Percentiles rank a stretch among this genome's conserved stretches.
phyloP scores from a whole-genome alignment of 306 rosid genomes.

The Quercus alba region DNA sequence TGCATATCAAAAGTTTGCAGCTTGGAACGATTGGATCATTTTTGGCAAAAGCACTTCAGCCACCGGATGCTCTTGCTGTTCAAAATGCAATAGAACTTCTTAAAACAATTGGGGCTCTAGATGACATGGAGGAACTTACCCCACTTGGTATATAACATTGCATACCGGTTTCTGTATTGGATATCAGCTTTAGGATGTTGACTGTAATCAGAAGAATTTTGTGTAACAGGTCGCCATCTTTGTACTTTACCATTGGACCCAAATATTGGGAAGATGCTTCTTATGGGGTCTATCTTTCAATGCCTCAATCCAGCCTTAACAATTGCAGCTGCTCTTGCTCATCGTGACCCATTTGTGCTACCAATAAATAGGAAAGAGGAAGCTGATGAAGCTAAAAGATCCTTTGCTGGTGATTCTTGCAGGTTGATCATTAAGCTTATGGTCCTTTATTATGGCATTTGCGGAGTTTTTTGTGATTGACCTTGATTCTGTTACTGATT shows the following conservation, averaged over 20 bases:
- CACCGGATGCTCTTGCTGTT: constrained; percentile 93
- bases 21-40: constrained; percentile 87
- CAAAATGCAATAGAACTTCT: constrained; percentile 94
- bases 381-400: constrained; percentile 82
- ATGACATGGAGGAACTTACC: constrained; percentile 86
- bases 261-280: constrained; percentile 97
- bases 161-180: constrained; percentile 18
- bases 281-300: constrained; percentile 96
- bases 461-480: constrained; percentile 1
- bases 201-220: constrained; percentile 22
- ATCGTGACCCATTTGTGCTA: constrained; percentile 91
- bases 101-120: constrained; percentile 87
- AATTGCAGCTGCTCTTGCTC: constrained; percentile 92
- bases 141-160: constrained; percentile 63
- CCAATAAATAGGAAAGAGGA: constrained; percentile 87
- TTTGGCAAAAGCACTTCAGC: constrained; percentile 93
- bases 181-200: constrained; percentile 18
- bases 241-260: constrained; percentile 95
- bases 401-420: constrained; percentile 90
- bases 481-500: constrained; percentile 12
- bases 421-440: constrained; percentile 46
- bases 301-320: constrained; percentile 93
- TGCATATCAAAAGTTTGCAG: constrained; percentile 90
- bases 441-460: constrained; percentile 7
- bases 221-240: constrained; percentile 75